Percentiles rank a stretch among this genome's conserved stretches.
Evolutionary conservation across 139 green algal species (phyloP).

Genomic region (Chlorella sp.): DNA sequence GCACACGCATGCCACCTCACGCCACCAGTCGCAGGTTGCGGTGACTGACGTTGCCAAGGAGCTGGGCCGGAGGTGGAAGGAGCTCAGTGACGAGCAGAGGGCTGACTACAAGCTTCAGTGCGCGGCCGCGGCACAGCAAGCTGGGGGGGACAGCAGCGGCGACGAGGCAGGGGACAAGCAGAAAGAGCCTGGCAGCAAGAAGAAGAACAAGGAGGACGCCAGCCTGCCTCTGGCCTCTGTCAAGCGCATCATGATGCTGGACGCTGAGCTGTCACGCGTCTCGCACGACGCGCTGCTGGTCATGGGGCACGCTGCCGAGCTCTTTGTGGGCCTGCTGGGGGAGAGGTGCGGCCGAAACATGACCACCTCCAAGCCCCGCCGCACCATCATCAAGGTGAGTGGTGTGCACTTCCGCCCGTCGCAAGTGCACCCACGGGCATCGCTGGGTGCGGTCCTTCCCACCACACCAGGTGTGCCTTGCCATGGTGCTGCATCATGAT

Average conservation of each 20-base stretch:
- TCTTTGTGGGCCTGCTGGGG: conserved; percentile 5
- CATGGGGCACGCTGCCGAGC: not conserved
- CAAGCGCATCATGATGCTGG: not conserved
- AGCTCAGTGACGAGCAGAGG: not conserved
- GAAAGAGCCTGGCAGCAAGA: too few species aligned
- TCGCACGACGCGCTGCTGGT: conserved; percentile 2
- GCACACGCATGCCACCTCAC: not conserved
- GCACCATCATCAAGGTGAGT: conserved; percentile 6
- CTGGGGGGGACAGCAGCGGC: not conserved
- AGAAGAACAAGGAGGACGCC: too few species aligned
- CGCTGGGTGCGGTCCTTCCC: too few species aligned
- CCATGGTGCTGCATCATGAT: conserved; percentile 5
- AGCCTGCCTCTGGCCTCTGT: too few species aligned
- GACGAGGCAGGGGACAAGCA: not conserved
- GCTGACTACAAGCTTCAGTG: not conserved
- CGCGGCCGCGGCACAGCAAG: not conserved
- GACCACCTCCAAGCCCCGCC: not conserved
- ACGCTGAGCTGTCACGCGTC: not conserved
- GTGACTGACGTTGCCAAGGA: conserved; percentile 7
- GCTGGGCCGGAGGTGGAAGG: conserved; percentile 5
- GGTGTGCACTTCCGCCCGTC: too few species aligned
- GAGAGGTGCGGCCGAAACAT: not conserved
- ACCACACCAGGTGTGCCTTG: too few species aligned
- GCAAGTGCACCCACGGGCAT: too few species aligned
- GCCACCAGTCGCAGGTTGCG: not conserved